These are phyloP conservation scores for Lantana camara DNA, from an alignment of 257 asterid species.

Conservation along the genomic window DNA sequence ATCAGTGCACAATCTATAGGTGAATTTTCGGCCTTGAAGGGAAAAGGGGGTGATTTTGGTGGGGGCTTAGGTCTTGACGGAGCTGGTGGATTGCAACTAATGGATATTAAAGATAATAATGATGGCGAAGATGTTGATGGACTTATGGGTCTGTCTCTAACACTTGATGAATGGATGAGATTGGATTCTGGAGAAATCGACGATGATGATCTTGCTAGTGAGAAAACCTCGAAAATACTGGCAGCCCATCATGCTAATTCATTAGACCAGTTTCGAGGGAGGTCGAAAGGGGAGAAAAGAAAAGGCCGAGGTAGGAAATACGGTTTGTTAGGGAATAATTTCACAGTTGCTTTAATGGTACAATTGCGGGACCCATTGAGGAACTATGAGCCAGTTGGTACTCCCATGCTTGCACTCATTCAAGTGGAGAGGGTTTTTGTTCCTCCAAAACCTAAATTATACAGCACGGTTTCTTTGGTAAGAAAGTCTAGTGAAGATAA, in stretches of 20 bases:
- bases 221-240: conserved; percentile 72
- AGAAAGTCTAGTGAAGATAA: conserved; percentile 44
- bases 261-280: conserved; percentile 60
- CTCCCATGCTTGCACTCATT: conserved; percentile 95
- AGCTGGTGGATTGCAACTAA: conserved; percentile 75
- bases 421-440: conserved; percentile 93
- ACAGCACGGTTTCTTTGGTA: conserved; percentile 52
- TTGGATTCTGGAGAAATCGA: conserved; percentile 89
- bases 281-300: conserved; percentile 77
- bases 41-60: conserved; percentile 47
- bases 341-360: conserved; percentile 94
- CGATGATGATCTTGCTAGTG: conserved; percentile 68
- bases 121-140: conserved; percentile 81
- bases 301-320: conserved; percentile 66
- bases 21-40: conserved; percentile 77
- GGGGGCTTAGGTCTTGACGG: conserved; percentile 86
- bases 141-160: conserved; percentile 82
- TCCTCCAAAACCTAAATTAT: conserved; percentile 86
- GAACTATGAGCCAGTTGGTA: conserved; percentile 86
- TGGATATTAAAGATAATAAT: conserved; percentile 73
- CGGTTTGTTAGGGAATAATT: conserved; percentile 88
- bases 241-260: conserved; percentile 92
- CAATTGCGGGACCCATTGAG: conserved; percentile 94
- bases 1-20: conserved; percentile 64
- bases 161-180: conserved; percentile 97